phyloP scores from a whole-genome alignment of 1,284 basidiomycete species.

The Tilletia walkeri region DNA sequence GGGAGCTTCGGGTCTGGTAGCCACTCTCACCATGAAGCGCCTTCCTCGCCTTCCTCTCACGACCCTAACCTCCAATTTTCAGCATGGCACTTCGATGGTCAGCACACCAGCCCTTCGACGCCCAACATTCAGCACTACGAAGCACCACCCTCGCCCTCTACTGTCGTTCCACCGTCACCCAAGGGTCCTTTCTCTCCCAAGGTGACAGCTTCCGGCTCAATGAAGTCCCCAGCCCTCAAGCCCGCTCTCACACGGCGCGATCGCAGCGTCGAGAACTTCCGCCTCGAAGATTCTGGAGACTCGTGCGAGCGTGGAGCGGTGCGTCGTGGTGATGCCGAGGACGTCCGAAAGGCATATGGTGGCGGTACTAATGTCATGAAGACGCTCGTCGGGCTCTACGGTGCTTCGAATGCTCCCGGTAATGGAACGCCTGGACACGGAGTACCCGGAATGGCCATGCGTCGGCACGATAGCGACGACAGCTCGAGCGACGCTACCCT shows the following conservation, averaged over 20 bases:
- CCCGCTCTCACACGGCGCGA: constrained; percentile 24
- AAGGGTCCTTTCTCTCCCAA: constrained; percentile 23
- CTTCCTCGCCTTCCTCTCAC: not conserved
- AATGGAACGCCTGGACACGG: constrained; percentile 11
- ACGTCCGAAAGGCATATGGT: constrained; percentile 5
- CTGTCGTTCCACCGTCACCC: constrained; percentile 16
- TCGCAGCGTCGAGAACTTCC: constrained; percentile 24
- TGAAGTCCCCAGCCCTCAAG: constrained; percentile 25
- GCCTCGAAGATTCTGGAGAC: constrained; percentile 13
- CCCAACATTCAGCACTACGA: constrained; percentile 26
- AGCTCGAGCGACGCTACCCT: constrained; percentile 14
- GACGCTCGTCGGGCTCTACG: constrained; percentile 24
- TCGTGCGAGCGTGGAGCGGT: constrained; percentile 22
- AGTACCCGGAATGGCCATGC: constrained; percentile 8
- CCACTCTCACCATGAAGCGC: not conserved
- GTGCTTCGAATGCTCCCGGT: constrained; percentile 1
- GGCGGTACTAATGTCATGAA: constrained; percentile 16
- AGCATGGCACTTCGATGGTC: constrained; percentile 4
- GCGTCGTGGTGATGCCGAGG: constrained; percentile 19
- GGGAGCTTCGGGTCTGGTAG: not conserved
- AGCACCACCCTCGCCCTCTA: constrained; percentile 24
- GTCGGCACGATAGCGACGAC: constrained; percentile 15
- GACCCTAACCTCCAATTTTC: constrained; percentile 12
- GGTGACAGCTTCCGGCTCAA: constrained; percentile 18
- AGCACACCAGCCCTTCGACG: constrained; percentile 15